These are phyloP conservation scores for Uronychia setigera DNA, from an alignment of 73 alveolate genomes.

Conservation along the genomic window DNA sequence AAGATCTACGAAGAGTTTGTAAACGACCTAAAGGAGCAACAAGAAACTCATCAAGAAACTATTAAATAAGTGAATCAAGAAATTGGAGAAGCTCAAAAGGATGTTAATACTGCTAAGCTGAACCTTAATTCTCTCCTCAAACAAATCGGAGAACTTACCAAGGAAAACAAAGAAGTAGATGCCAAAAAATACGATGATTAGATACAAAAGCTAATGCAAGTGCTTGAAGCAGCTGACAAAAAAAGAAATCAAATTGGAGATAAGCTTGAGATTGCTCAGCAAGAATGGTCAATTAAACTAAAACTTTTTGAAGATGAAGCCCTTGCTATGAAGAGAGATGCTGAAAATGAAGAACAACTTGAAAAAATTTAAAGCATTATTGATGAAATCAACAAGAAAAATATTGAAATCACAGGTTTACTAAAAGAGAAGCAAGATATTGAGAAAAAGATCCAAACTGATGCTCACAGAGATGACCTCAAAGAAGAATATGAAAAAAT, in stretches of 20 bases:
- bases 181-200: background rate
- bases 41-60: background rate
- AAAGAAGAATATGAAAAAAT: background rate
- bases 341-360: background rate
- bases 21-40: background rate
- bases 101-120: background rate
- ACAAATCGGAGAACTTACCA: background rate
- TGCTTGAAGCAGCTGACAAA: background rate
- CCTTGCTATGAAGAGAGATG: background rate
- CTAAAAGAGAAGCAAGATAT: background rate
- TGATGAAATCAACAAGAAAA: background rate
- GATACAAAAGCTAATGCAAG: background rate
- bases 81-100: background rate
- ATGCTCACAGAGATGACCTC: background rate
- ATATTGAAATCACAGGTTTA: background rate
- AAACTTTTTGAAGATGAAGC: background rate
- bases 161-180: background rate
- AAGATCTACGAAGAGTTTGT: background rate
- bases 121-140: background rate
- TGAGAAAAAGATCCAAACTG: conserved; percentile 3
- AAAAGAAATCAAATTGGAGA: background rate
- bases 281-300: background rate
- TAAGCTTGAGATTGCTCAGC: background rate
- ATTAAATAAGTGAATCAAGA: background rate
- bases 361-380: background rate